Evolutionary conservation across 2,329 filamentous ascomycete genomes (phyloP).

Genomic region (Erysiphe pulchra): DNA sequence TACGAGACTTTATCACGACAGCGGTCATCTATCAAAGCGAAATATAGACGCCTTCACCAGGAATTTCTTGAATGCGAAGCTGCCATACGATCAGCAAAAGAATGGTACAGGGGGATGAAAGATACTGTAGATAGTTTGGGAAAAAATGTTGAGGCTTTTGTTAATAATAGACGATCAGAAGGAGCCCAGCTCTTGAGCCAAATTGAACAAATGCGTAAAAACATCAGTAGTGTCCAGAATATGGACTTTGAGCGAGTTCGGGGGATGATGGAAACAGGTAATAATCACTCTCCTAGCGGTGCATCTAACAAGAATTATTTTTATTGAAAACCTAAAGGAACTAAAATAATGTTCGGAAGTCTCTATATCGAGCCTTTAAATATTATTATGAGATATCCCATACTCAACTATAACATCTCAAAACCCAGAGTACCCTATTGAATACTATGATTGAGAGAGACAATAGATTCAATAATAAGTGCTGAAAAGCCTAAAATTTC

Average conservation of each 20-base stretch:
- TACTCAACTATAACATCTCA: no score
- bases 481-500: no score
- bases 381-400: no score
- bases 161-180: slow-evolving; percentile 79
- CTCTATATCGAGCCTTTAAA: no score
- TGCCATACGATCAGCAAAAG: slow-evolving; percentile 65
- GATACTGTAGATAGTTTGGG: slow-evolving; percentile 77
- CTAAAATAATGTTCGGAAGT: no score
- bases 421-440: no score
- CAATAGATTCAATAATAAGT: no score
- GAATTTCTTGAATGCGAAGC: slow-evolving; percentile 76
- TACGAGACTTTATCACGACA: slow-evolving; percentile 76
- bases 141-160: slow-evolving; percentile 92
- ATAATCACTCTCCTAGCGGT: no score
- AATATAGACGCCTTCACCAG: slow-evolving; percentile 77
- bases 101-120: slow-evolving; percentile 88
- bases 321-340: no score
- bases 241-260: slow-evolving; percentile 65
- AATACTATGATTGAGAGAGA: no score
- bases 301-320: no score
- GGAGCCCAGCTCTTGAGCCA: slow-evolving; percentile 70
- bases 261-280: slow-evolving; percentile 53
- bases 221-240: slow-evolving; percentile 16
- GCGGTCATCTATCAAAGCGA: slow-evolving; percentile 52
- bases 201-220: slow-evolving; percentile 24